Percentiles rank a stretch among this genome's conserved stretches.
Evolutionary conservation across 177 flowering plant genomes (phyloP).

Genomic region (Vitis hybrid): DNA sequence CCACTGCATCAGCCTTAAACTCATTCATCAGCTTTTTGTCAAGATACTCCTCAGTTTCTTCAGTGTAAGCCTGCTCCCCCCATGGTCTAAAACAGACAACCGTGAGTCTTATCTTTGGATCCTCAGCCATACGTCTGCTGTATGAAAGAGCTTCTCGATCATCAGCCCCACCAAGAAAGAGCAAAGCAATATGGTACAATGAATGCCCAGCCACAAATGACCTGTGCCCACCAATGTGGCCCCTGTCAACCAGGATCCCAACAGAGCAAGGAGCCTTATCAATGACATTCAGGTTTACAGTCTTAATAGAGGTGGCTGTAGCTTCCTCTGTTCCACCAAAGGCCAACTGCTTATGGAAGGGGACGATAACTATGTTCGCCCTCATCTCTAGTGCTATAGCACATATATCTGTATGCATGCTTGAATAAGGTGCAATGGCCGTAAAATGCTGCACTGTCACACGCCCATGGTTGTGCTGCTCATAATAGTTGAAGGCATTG

Average conservation of each 20-base stretch:
- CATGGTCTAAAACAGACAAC: conserved; percentile 24
- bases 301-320: conserved; percentile 10
- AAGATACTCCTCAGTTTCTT: too few species aligned
- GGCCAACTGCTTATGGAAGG: conserved; percentile 51
- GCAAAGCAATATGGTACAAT: conserved; percentile 24
- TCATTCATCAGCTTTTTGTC: too few species aligned
- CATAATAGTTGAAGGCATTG: conserved; percentile 39
- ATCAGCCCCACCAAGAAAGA: conserved; percentile 57
- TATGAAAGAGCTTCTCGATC: conserved; percentile 49
- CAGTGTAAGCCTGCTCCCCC: too few species aligned
- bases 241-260: conserved; percentile 50
- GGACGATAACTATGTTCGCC: conserved; percentile 39
- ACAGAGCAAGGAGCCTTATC: conserved; percentile 55
- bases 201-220: conserved; percentile 11
- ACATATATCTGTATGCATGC: conserved; percentile 53
- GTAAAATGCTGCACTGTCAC: conserved; percentile 35
- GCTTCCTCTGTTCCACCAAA: conserved; percentile 30
- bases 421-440: conserved; percentile 27
- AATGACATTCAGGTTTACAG: conserved; percentile 38
- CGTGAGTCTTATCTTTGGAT: conserved; percentile 26
- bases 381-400: conserved; percentile 30
- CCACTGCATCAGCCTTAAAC: conserved; percentile 7
- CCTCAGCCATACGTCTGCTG: conserved; percentile 42
- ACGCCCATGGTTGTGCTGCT: conserved; percentile 14
- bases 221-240: conserved; percentile 2